Evolutionary conservation across 2,329 filamentous ascomycete genomes (phyloP).

Genomic region (Paracoccidioides brasiliensis): DNA sequence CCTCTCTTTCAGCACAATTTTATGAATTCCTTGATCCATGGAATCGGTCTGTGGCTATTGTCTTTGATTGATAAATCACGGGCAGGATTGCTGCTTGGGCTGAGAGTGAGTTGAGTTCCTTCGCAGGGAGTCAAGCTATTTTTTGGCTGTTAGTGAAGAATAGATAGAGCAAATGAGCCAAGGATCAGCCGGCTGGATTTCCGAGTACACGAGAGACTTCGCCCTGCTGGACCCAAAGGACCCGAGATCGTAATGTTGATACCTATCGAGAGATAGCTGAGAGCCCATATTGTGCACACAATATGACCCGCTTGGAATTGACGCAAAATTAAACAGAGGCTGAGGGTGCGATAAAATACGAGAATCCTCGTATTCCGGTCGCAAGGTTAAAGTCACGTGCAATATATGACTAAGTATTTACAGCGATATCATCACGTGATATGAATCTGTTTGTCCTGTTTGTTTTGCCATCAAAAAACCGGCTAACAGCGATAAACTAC

Average conservation of each 20-base stretch:
- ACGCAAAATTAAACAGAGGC: background rate
- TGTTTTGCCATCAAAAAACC: background rate
- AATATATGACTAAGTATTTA: background rate
- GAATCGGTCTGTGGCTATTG: too few relatives aligned
- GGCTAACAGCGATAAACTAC: background rate
- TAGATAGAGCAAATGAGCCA: background rate
- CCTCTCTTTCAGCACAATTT: too few relatives aligned
- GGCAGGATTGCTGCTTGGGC: too few relatives aligned
- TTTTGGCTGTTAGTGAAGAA: background rate
- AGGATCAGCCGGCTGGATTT: background rate
- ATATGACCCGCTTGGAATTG: background rate
- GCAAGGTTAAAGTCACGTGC: background rate
- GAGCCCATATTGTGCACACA: too few relatives aligned
- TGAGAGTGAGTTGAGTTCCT: too few relatives aligned
- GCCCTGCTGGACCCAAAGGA: too few relatives aligned
- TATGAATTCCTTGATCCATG: too few relatives aligned
- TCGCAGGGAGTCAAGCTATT: too few relatives aligned
- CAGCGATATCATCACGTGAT: background rate
- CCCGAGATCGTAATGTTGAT: too few relatives aligned
- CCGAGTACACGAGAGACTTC: too few relatives aligned
- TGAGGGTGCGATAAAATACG: background rate
- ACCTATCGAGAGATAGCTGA: too few relatives aligned
- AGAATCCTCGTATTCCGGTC: background rate
- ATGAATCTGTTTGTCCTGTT: background rate
- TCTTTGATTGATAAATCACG: too few relatives aligned